Conservation (phyloP, 352 stramenopile species). For the Globisporangium acanthophoron region DNA sequence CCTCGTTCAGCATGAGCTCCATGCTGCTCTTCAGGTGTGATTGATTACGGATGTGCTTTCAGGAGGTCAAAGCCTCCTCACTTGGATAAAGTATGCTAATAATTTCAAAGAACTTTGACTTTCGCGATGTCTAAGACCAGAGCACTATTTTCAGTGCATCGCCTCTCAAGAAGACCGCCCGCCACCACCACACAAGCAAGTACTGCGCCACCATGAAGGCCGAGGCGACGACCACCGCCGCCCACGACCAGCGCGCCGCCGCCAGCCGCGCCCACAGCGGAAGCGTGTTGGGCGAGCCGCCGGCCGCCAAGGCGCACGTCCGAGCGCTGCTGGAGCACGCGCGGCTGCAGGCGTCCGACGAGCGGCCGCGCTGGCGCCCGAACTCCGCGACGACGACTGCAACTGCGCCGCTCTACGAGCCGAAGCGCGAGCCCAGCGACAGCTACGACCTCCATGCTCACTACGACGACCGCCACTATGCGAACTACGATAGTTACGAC, state of each 20-base stretch:
- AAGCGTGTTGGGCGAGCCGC: conserved; percentile 5
- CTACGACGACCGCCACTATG: not conserved
- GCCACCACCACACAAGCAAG: not conserved
- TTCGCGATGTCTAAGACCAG: too few species aligned
- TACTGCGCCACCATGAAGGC: not conserved
- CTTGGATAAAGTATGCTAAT: too few species aligned
- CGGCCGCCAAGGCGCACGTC: conserved; percentile 21
- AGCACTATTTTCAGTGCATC: too few species aligned
- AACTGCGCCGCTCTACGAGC: not conserved
- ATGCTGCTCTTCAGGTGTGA: too few species aligned
- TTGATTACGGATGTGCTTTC: too few species aligned
- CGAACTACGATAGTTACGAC: not conserved
- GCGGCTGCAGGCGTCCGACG: conserved; percentile 8
- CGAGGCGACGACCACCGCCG: not conserved
- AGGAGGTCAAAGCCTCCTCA: too few species aligned
- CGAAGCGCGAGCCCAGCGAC: not conserved
- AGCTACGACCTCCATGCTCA: not conserved
- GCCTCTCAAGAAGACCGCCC: not conserved
- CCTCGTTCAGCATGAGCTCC: too few species aligned
- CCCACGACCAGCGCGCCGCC: not conserved
- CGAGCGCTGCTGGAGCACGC: conserved; percentile 38
- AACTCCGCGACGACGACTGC: too few species aligned
- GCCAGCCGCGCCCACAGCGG: not conserved
- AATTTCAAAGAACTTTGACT: too few species aligned
- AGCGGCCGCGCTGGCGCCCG: not conserved